Evolutionary conservation across 208 protist genomes (phyloP), one percentile per base, ranked within the genome.

Genomic region (Phytomonas francai): DNA sequence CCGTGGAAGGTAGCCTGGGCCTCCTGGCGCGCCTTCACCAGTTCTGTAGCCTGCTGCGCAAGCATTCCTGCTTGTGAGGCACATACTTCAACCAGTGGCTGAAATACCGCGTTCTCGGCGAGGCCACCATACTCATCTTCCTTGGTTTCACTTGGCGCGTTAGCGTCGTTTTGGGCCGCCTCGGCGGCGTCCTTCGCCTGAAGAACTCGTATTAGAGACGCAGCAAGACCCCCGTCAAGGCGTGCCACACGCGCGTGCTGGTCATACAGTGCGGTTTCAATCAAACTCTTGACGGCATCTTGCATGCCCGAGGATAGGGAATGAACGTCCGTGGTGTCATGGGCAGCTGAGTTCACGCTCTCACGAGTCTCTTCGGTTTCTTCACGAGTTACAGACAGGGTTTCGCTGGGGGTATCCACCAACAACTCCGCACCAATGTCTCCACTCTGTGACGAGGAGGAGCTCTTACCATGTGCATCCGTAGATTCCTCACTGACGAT

Each of bases 71-170:
- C 72, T 69, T 83, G 77, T 16, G 77, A 57, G 22, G 71, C 68
- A 61, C 77, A 87, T 0, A 81, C 33, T 25, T 78, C 65, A 16
- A 83, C 67, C 57, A 87, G 76, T 14, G 78, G 78, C 34, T 68
- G 31, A 49, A 82, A 59, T 7, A 87, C 34, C 28, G 57, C 30
- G 58, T 76, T n/a, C 25, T 32, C 16, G 33, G 51, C n/a, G 59
- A 31, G 27, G 74, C 36, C 62, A 67, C 70, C 59, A 76, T 45
- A 22, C 6, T 16, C 39, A 9, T 39, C 34, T 39, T 39, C 34
- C 9, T 39, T 39, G 34, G 34, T 39, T 3, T 9, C 34, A 3
- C 9, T 9, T 3, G 9, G 34, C 34, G 34, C 34, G 34, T 39
- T 9, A 9, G 9, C 6, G 34, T 39, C 34, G 34, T n/a, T n/a